A percentile compares a stretch with the other conserved stretches of the same genome.
Evolutionary conservation across 2,329 filamentous ascomycete species (phyloP).

Genomic region (Amylocarpus encephaloides): DNA sequence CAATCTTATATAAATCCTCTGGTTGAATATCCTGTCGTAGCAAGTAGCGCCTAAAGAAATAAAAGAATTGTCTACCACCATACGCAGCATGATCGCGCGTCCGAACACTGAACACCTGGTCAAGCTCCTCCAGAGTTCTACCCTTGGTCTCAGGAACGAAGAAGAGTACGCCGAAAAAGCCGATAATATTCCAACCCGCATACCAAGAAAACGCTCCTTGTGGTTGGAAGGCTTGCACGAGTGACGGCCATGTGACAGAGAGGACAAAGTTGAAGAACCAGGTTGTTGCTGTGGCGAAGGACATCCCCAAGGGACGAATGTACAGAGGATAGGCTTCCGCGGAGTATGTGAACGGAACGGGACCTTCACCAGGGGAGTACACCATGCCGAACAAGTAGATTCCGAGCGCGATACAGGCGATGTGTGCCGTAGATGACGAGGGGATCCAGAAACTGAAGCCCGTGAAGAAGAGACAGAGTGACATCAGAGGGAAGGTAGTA

Average conservation of each 20-base stretch:
- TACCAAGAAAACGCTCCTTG: constrained; percentile 46
- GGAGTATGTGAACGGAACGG: constrained; percentile 8
- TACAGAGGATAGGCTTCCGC: constrained; percentile 8
- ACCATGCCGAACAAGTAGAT: constrained; percentile 58
- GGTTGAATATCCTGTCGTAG: constrained; percentile 11
- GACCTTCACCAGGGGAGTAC: constrained; percentile 16
- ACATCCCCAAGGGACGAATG: constrained; percentile 52
- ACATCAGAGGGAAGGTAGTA: constrained; percentile 8
- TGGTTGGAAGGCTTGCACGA: constrained; percentile 14
- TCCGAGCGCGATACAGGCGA: constrained; percentile 45
- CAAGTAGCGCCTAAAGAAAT: constrained; percentile 15
- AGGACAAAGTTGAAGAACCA: constrained; percentile 53
- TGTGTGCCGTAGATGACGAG: constrained; percentile 21
- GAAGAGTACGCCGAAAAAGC: constrained; percentile 6
- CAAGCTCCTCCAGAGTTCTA: constrained; percentile 6
- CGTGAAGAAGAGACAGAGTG: constrained; percentile 40
- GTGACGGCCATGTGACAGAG: constrained; percentile 40
- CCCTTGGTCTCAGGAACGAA: constrained; percentile 9
- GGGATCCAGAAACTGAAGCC: constrained; percentile 48
- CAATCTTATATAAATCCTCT: constrained; percentile 7
- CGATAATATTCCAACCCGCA: constrained; percentile 40
- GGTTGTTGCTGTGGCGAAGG: constrained; percentile 52
- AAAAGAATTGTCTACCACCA: constrained; percentile 24
- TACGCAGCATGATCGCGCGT: constrained; percentile 7
- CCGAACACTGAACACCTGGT: constrained; percentile 7